phyloP scores from a whole-genome alignment of 2,329 filamentous ascomycete species.

The Chaetomiaceae sp. region DNA sequence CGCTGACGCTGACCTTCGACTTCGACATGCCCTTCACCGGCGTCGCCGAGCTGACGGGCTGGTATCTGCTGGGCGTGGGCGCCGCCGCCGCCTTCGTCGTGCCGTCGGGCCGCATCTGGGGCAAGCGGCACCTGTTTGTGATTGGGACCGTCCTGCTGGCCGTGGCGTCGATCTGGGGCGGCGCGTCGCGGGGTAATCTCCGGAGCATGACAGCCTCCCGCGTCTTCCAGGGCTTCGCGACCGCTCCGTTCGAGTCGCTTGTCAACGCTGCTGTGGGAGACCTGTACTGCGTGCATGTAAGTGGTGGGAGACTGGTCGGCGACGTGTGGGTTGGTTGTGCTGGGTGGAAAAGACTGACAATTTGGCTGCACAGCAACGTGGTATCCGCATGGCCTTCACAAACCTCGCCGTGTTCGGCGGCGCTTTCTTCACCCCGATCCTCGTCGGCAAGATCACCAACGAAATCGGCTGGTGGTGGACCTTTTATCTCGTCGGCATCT shows the following conservation, averaged over 20 bases:
- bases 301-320: too few relatives aligned
- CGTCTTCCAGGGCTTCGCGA: conserved; percentile 78
- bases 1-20: conserved; percentile 66
- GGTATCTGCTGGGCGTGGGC: conserved; percentile 79
- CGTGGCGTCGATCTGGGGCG: conserved; percentile 72
- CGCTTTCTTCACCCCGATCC: conserved; percentile 70
- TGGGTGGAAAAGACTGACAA: too few relatives aligned
- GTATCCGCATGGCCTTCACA: conserved; percentile 78
- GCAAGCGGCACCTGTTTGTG: conserved; percentile 84
- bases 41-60: conserved; percentile 78
- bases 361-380: conserved; percentile 55
- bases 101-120: conserved; percentile 83
- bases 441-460: conserved; percentile 80
- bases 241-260: conserved; percentile 84
- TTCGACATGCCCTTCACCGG: conserved; percentile 65
- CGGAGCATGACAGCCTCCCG: conserved; percentile 69
- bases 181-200: conserved; percentile 63
- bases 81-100: conserved; percentile 80
- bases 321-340: too few relatives aligned
- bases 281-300: conserved; percentile 80
- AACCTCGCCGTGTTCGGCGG: conserved; percentile 55
- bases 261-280: conserved; percentile 88
- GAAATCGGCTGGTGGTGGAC: conserved; percentile 79
- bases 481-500: conserved; percentile 85
- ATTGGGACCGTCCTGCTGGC: conserved; percentile 71